Evolutionary conservation across 2,329 filamentous ascomycete genomes (phyloP).

Genomic region (Alternaria consortialis): DNA sequence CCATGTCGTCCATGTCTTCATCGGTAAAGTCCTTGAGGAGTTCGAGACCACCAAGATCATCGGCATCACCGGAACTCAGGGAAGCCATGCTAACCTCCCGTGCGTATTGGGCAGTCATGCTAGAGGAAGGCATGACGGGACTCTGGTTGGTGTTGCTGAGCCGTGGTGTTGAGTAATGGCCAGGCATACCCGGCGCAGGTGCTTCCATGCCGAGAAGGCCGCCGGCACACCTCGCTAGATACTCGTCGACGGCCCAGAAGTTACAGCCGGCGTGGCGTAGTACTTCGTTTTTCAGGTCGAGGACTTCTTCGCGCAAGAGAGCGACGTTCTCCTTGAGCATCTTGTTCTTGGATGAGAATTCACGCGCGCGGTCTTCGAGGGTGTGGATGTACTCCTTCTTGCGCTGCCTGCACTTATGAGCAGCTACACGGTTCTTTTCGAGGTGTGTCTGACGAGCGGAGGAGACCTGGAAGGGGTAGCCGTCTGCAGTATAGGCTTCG

Average conservation of each 20-base stretch:
- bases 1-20: constrained; percentile 33
- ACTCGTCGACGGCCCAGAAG: constrained; percentile 51
- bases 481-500: constrained; percentile 44
- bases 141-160: constrained; percentile 17
- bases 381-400: constrained; percentile 66
- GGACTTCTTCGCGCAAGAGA: constrained; percentile 47
- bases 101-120: constrained; percentile 15
- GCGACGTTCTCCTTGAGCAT: constrained; percentile 46
- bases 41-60: constrained; percentile 43
- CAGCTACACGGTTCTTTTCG: constrained; percentile 75
- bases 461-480: constrained; percentile 46
- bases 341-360: constrained; percentile 49
- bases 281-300: constrained; percentile 50
- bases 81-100: constrained; percentile 24
- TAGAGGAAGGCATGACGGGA: constrained; percentile 12
- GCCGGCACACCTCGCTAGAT: constrained; percentile 48
- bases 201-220: constrained; percentile 43
- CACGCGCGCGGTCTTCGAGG: constrained; percentile 59
- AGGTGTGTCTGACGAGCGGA: constrained; percentile 56
- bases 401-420: constrained; percentile 78
- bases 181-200: constrained; percentile 9
- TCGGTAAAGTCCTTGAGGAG: constrained; percentile 44
- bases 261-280: constrained; percentile 49
- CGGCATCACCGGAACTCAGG: constrained; percentile 23
- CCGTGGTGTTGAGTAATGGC: constrained; percentile 1